Base-by-base conservation (phyloP, 345 rosid genomes). In the Euphorbia tirucalli region DNA sequence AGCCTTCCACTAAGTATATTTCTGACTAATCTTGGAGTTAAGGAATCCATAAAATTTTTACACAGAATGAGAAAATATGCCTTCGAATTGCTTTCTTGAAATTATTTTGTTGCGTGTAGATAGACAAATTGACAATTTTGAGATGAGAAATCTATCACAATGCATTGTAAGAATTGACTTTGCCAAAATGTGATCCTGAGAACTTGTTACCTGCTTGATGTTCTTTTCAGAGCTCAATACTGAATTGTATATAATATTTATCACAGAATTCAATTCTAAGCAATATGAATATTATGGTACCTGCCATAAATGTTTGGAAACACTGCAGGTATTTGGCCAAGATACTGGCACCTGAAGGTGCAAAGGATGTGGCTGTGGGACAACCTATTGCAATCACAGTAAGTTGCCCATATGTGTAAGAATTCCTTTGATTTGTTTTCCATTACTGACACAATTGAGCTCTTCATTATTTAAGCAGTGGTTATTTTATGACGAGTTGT, bases 341-440 rank as follows among this genome's bases (percentile, higher is more conserved):
- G 84, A 89, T 89, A 77, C 66, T 89, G 65, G 89, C 87, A 66
- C 88, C 87, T 2, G 87, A 89, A 71, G 93, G 93, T 65, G 81
- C 89, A 63, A 87, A 83, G 79, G 93, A 89, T 73, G 86, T 89
- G 58, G 85, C 88, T 59, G 88, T 89, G 22, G 93, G 93, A 64
- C 85, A 83, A 72, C 86, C 93, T 43, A 87, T 87, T 80, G 89
- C 88, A 48, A 55, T 87, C 67, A 89, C 88, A 9, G 91, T 87
- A 75, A 85, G 89, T 80, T 60, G 4, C 7, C 14, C 52, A 14
- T 18, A 48, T 74, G 44, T 41, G 9, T 41, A 41, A 41, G 44
- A 41, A 41, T 41, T 41, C 11, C 10, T 6, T 41, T 41, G 44
- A 41, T 41, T 41, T 41, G 44, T 41, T 41, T 41, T 41, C 5